A percentile compares a stretch with the other conserved stretches of the same genome.
Evolutionary conservation across 495 filamentous ascomycete genomes (phyloP).

Genomic region (Tuber indicum): DNA sequence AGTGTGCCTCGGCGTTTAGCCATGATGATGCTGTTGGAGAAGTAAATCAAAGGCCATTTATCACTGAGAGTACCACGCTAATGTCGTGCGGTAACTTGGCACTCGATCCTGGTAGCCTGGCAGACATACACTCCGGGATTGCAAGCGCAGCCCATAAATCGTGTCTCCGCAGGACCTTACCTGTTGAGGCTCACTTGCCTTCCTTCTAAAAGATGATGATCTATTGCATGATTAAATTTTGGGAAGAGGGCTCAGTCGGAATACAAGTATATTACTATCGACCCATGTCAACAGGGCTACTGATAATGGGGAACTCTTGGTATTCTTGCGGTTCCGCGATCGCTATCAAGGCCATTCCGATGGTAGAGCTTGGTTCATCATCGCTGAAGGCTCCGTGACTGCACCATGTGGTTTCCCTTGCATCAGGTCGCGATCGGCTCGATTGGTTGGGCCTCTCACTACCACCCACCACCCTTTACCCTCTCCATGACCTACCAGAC

Average conservation of each 20-base stretch:
- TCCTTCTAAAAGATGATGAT: neutral
- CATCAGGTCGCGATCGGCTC: neutral
- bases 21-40: neutral
- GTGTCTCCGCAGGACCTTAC: neutral
- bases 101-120: neutral
- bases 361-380: neutral
- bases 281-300: neutral
- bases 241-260: neutral
- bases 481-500: neutral
- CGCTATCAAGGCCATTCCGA: neutral
- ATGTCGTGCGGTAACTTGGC: neutral
- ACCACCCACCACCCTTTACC: neutral
- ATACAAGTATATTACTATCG: neutral
- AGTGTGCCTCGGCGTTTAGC: neutral
- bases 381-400: neutral
- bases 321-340: neutral
- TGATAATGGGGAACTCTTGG: neutral
- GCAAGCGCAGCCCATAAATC: neutral
- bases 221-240: neutral
- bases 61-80: neutral
- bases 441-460: neutral
- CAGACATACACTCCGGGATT: neutral
- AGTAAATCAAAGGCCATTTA: neutral
- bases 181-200: neutral
- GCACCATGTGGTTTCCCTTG: neutral